Base-by-base conservation (phyloP, 2,329 filamentous ascomycete species). In the Aspergillus luchuensis region DNA sequence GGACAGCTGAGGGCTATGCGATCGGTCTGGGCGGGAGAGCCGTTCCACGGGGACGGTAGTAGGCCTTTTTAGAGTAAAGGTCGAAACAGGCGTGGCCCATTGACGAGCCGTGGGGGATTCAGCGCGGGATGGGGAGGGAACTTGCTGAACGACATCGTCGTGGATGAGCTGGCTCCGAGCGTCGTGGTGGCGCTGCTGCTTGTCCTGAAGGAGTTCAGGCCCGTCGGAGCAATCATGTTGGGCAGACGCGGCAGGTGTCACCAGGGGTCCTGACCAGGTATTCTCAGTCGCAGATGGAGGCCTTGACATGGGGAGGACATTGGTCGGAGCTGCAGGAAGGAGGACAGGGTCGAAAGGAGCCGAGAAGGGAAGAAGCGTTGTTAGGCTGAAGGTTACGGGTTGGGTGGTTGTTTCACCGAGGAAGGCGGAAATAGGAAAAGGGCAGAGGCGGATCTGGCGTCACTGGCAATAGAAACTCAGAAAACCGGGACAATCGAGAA, bases 261-360 rank as follows among this genome's bases (percentile, higher is more conserved):
- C 77, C 78, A 77, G 71, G 70, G 76, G 69, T 71, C 69, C 68
- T 71, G 76, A 71, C 70, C 73, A 71, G 72, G 74, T 70, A 68
- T 76, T 67, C 72, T 75, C 75, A 68, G 75, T 67, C 71, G 74
- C 77, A 72, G 76, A 74, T 74, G 75, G 72, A 74, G 75, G 74
- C 60, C 72, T 79, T 78, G 80, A 82, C 80, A 82, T 82, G 80
- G 74, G 75, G 76, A 78, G 75, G 72, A 81, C 80, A 82, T 82
- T 79, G 77, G 79, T 78, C 73, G 76, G 69, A 69, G 63, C 65
- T 69, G 67, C 70, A 71, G 64, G 65, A 66, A 63, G 33, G 61
- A 61, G 57, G 63, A 61, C 61, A 66, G 52, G 60, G 56, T 57
- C 51, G 60, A 58, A 56, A 58, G 59, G 43, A 56, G 56, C 61